Evolutionary conservation across 2,329 filamentous ascomycete species (phyloP).

Genomic region (Exophiala dermatitidis): DNA sequence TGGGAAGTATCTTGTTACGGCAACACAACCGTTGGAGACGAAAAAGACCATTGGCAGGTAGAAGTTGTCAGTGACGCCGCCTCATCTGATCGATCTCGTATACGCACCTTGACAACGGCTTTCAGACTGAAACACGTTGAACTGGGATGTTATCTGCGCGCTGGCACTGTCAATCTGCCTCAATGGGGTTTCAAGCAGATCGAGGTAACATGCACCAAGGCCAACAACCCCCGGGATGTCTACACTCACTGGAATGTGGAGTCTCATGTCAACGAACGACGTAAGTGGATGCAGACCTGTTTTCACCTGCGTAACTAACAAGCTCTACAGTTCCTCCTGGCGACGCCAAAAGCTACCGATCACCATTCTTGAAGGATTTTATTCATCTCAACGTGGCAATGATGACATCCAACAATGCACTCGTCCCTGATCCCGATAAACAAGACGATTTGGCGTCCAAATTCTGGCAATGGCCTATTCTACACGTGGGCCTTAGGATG

Average conservation of each 20-base stretch:
- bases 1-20: conserved; percentile 94
- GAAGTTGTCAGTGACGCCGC: conserved; percentile 88
- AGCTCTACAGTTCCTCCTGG: conserved; percentile 64
- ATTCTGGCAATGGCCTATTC: conserved; percentile 98
- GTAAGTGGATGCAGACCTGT: conserved; percentile 49
- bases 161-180: conserved; percentile 90
- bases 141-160: conserved; percentile 87
- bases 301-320: conserved; percentile 30
- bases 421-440: conserved; percentile 96
- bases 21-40: conserved; percentile 88
- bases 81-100: conserved; percentile 71
- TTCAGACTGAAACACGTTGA: conserved; percentile 80
- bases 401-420: conserved; percentile 99
- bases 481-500: conserved; percentile 94
- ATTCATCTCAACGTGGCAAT: conserved; percentile 97
- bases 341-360: conserved; percentile 88
- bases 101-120: conserved; percentile 86
- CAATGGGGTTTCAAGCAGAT: conserved; percentile 99
- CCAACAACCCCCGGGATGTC: conserved; percentile 82
- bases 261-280: conserved; percentile 84
- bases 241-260: conserved; percentile 99
- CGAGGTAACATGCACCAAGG: conserved; percentile 89
- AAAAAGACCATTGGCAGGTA: conserved; percentile 94
- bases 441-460: conserved; percentile 94
- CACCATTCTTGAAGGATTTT: conserved; percentile 95